Base-by-base conservation (phyloP, 345 rosid species). In the Pugionium cornutum region DNA sequence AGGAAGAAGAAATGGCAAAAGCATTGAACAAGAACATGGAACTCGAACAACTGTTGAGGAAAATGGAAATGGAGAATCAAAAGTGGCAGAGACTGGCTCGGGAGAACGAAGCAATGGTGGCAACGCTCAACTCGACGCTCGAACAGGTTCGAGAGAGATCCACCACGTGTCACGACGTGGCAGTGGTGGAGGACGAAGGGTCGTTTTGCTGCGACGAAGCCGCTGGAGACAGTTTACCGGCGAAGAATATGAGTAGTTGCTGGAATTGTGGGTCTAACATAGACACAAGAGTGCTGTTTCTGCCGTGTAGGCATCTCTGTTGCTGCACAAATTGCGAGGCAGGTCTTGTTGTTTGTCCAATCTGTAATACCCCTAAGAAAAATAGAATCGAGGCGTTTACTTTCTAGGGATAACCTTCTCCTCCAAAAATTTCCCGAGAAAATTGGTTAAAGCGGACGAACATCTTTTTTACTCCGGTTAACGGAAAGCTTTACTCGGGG, bases 281-380 rank as follows among this genome's bases (percentile, higher is more conserved):
- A 28, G 68, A n/a, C 4, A 74, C 92, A 78, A 79, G 88, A 51
- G 80, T 92, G 30, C 65, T 92, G 84, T 86, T 92, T 73, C 80
- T 92, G 69, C 98, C 98, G 56, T 92, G 98, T 71, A 84, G 96
- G 75, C 98, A 92, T 75, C 86, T 92, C 28, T 86, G 92, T 75
- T 73, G 92, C 30, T 92, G 98, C 73, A 75, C 69, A 33, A 65
- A 55, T 3, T 92, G 98, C 41, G 90, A 80, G 30, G 73, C 66
- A 5, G 67, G 79, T 49, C 82, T 88, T 47, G 83, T 73, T 70
- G 65, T 73, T 42, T 92, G 98, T 58, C 98, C 96, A 2, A 75
- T 88, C 29, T 92, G 98, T 71, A 77, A 33, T 68, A 69, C 82
- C 10, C 79, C 72, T 1, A 92, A 86, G 90, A 88, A 88, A 51